A percentile compares a stretch with the other conserved stretches of the same genome.
Conservation (phyloP, 257 asterid genomes). For the Ajuga chamaepitys region DNA sequence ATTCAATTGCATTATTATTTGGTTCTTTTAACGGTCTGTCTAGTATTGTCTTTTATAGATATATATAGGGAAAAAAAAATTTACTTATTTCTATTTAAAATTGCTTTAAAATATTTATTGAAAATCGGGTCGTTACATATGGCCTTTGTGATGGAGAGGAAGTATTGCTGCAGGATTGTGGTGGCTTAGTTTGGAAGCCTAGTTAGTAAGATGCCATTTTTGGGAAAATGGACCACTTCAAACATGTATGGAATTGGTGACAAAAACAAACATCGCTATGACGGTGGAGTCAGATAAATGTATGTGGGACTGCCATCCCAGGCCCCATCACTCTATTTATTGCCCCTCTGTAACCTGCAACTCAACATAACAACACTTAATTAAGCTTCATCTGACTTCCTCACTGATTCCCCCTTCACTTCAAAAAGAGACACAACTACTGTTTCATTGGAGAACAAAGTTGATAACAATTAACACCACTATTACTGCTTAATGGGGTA, state of each 20-base stretch:
- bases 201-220: conserved; percentile 10
- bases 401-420: background rate
- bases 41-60: no score
- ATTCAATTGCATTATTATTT: no score
- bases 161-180: no score
- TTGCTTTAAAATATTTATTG: no score
- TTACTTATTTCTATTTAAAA: no score
- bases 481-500: conserved; percentile 1
- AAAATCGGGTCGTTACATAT: no score
- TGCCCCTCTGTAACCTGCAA: background rate
- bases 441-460: conserved; percentile 15
- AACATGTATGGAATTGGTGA: conserved; percentile 33
- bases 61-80: no score
- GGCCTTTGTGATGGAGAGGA: background rate
- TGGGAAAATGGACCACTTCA: conserved; percentile 30
- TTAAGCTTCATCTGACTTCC: background rate
- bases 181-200: background rate
- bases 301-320: conserved; percentile 10
- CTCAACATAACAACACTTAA: background rate
- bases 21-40: no score
- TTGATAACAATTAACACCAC: background rate
- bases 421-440: no score
- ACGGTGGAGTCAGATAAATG: conserved; percentile 20
- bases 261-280: background rate
- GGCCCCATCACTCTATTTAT: conserved; percentile 39